Evolutionary conservation across 495 filamentous ascomycete genomes (phyloP), one percentile per base, ranked within the genome.

Genomic region (Thozetella sp.): DNA sequence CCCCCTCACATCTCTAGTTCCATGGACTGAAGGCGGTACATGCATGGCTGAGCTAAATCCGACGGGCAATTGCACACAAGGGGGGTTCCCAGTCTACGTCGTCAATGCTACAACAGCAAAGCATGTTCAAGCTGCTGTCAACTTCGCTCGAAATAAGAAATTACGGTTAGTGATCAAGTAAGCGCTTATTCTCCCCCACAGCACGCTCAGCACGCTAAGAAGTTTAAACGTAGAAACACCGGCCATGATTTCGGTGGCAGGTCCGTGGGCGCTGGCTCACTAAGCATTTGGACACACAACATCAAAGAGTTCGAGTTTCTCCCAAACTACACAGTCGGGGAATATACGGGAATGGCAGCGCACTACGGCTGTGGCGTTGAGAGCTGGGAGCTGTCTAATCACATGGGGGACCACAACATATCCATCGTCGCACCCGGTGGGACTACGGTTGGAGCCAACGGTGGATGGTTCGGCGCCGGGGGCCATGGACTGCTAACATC

Each of bases 221-320:
- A n/a, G n/a, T n/a, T n/a, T 54, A n/a, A 10, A 19, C 48, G 59
- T 57, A 88, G 87, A 72, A 90, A 88, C 60, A 89, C 88, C 2
- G 88, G 88, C 23, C 87, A 91, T 63, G 86, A 90, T 66, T 88
- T 86, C 67, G 75, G 71, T 15, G 87, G 85, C 25, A 82, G 85
- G 63, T 83, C 72, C 0, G 65, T 69, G 4, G 80, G 85, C 23
- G 78, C 80, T 1, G 84, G 85, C 25, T 79, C 83, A 2, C 65
- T 90, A 6, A 76, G 77, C 50, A 70, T 88, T 54, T 90, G 85
- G 85, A 85, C 83, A 2, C 86, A 82, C 72, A 67, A 76, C 54
- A 63, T 83, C 50, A 81, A 85, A 60, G 65, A 65, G n/a, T 71
- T 76, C 25, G 63, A 82, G 23, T 72, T 79, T 45, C 34, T 80